These are phyloP conservation scores for Aureobasidium pullulans DNA, from an alignment of 2,329 filamentous ascomycete genomes.

Conservation along the genomic window DNA sequence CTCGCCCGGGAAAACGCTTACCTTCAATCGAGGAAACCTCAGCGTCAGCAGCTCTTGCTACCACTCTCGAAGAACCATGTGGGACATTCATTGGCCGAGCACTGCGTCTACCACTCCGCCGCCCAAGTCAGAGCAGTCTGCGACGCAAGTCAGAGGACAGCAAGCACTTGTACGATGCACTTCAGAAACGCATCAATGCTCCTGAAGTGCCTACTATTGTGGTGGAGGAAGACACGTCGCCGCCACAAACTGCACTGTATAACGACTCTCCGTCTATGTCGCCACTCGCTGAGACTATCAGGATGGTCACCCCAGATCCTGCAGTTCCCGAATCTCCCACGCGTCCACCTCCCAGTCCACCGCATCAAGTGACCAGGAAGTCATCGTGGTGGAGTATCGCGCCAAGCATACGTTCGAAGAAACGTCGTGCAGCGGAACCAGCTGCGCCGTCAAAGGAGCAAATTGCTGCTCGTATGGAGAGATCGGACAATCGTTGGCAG, in stretches of 20 bases:
- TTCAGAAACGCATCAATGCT: slow-evolving; percentile 46
- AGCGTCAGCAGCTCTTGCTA: slow-evolving; percentile 4
- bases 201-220: slow-evolving; percentile 30
- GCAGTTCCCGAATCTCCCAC: neutral
- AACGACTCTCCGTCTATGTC: neutral
- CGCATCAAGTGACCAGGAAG: neutral
- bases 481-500: slow-evolving; percentile 36
- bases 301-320: slow-evolving; percentile 26
- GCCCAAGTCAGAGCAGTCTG: slow-evolving; percentile 23
- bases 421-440: neutral
- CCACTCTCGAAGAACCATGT: neutral
- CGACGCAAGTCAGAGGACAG: slow-evolving; percentile 41
- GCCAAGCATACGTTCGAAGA: slow-evolving; percentile 5
- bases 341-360: neutral
- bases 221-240: neutral
- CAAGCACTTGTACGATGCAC: slow-evolving; percentile 54
- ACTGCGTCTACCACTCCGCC: slow-evolving; percentile 22
- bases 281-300: slow-evolving; percentile 24
- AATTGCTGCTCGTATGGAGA: slow-evolving; percentile 32
- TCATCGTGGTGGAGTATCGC: slow-evolving; percentile 9
- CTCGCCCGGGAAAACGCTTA: slow-evolving; percentile 24
- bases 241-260: neutral
- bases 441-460: slow-evolving; percentile 30
- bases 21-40: slow-evolving; percentile 13
- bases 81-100: slow-evolving; percentile 26